Evolutionary conservation across 441 rosid species (phyloP).

Genomic region (Corymbia calophylla): DNA sequence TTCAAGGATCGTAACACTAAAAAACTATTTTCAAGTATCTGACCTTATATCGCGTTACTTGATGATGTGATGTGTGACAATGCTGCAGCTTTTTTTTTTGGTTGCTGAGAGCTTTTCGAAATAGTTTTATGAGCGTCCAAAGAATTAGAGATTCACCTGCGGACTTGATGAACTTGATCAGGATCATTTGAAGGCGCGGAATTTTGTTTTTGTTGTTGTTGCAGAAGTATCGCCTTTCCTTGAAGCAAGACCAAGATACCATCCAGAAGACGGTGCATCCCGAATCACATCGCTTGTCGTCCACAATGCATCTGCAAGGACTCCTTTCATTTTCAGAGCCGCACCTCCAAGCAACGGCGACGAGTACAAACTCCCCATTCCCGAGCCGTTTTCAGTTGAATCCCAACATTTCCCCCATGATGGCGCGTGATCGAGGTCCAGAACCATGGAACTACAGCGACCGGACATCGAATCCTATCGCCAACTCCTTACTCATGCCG

Average conservation of each 20-base stretch:
- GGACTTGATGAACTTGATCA: background rate
- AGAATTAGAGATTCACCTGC: background rate
- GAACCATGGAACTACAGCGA: background rate
- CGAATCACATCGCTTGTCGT: background rate
- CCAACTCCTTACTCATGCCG: background rate
- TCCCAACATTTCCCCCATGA: background rate
- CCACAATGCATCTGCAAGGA: background rate
- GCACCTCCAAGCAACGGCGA: background rate
- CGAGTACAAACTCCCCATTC: background rate
- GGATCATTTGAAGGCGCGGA: background rate
- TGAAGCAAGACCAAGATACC: slow-evolving; percentile 21
- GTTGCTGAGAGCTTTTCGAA: background rate
- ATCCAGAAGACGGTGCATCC: background rate
- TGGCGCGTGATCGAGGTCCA: background rate
- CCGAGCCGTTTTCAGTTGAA: background rate
- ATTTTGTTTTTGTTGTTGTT: background rate
- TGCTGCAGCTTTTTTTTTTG: background rate
- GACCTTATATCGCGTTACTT: background rate
- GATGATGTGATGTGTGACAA: background rate
- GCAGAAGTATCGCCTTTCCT: slow-evolving; percentile 30
- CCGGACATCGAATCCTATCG: background rate
- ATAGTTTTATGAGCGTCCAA: background rate
- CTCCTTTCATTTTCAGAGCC: background rate
- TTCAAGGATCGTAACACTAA: background rate
- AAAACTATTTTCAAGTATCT: background rate